Conservation (phyloP, 345 rosid genomes). For the Viola odorata region DNA sequence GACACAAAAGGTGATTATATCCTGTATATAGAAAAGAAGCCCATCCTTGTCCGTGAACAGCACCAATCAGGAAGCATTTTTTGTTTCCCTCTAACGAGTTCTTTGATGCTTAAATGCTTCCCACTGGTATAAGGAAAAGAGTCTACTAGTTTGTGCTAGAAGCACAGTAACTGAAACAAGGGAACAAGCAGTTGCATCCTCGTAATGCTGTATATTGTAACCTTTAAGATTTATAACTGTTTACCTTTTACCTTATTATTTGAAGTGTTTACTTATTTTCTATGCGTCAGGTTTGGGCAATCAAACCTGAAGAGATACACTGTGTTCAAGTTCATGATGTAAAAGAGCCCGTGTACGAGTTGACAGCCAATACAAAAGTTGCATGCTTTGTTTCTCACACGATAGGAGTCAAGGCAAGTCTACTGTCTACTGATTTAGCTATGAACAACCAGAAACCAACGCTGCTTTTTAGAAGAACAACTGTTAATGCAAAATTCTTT, state of each 20-base stretch:
- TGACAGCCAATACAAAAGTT: constrained; percentile 38
- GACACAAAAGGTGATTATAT: too few species aligned
- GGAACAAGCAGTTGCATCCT: too few species aligned
- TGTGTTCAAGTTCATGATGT: constrained; percentile 62
- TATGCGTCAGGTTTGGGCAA: constrained; percentile 42
- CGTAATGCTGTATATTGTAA: too few species aligned
- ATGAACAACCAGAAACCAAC: neutral
- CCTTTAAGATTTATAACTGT: too few species aligned
- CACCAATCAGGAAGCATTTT: too few species aligned
- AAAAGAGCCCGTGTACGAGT: constrained; percentile 42
- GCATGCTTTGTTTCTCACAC: constrained; percentile 54
- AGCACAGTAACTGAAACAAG: too few species aligned
- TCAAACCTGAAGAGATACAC: constrained; percentile 47
- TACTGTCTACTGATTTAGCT: neutral
- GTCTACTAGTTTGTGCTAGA: too few species aligned
- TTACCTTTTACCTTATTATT: neutral
- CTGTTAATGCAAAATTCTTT: neutral
- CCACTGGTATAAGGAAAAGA: too few species aligned
- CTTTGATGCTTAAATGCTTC: too few species aligned
- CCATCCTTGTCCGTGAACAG: too few species aligned
- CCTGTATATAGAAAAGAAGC: too few species aligned
- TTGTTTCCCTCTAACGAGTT: too few species aligned
- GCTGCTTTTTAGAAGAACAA: neutral
- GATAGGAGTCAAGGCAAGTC: constrained; percentile 52
- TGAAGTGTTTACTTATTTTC: neutral